Base-by-base conservation (phyloP, 169 alveolate genomes). In the Eimeria necatrix region DNA sequence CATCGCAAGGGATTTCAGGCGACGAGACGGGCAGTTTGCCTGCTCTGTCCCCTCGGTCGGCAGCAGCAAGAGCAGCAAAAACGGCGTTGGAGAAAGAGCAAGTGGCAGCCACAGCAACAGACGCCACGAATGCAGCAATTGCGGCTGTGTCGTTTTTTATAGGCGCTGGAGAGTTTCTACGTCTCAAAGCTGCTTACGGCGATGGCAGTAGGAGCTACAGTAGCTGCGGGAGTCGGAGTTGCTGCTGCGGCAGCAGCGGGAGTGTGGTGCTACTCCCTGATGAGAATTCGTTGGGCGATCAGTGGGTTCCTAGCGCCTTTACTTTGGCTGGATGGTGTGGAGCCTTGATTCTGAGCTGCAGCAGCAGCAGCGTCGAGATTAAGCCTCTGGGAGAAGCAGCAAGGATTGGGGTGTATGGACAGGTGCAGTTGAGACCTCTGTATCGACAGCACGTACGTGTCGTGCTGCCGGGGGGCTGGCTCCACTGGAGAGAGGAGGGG, bases 401-500 rank as follows among this genome's bases (percentile, higher is more conserved):
- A 24, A 18, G 90, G 41, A 59, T 91, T 32, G 80, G 88, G 52
- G 90, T 74, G 84, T 70, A 51, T 24, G 90, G 91, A 3, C 85
- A 73, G 51, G 70, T 59, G 26, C 95, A 91, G 95, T 22, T 8
- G 71, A 46, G 4, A 12, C 85, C 92, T 3, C 4, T 9, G n/a
- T 91, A 85, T 85, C 83, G 81, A 52, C 95, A 91, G 92, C 89
- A 80, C 74, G 61, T 91, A 4, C 80, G 95, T 6, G 26, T 80
- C 22, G 73, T 68, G 26, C 80, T 78, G 32, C 85, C 95, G 14
- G 95, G 81, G 10, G 95, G 92, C 0, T 91, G 95, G 95, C 92
- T 91, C 24, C 91, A 76, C 84, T 91, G 95, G 95, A 22, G 68
- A 26, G 92, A 91, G 70, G 56, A 48, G 20, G 95, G 95, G 41